A percentile compares a stretch with the other conserved stretches of the same genome.
Conservation (phyloP, 2,329 filamentous ascomycete genomes). For the Leptosphaerulina australis region DNA sequence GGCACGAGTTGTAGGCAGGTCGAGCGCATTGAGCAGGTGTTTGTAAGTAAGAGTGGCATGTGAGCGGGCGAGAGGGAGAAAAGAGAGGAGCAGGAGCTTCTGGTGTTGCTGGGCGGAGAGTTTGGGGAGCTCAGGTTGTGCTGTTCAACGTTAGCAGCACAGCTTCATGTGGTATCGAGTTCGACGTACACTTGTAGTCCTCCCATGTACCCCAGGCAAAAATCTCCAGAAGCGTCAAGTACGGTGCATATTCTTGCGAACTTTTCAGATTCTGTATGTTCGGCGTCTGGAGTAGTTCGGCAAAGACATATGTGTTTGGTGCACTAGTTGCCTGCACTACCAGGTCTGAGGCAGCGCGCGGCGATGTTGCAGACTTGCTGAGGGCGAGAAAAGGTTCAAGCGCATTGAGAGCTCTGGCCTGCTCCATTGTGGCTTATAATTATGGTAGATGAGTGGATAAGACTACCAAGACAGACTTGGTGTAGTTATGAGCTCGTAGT, state of each 20-base stretch:
- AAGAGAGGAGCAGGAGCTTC: conserved; percentile 89
- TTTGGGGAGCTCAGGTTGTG: conserved; percentile 65
- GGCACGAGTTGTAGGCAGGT: conserved; percentile 68
- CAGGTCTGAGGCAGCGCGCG: conserved; percentile 83
- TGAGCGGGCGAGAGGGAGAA: conserved; percentile 78
- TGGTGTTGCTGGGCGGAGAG: conserved; percentile 74
- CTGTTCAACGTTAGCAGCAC: conserved; percentile 16
- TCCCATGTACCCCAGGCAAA: conserved; percentile 92
- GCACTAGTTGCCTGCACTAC: conserved; percentile 87
- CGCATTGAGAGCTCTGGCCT: conserved; percentile 66
- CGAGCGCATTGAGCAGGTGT: conserved; percentile 69
- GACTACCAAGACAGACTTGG: not conserved
- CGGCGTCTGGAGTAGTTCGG: conserved; percentile 83
- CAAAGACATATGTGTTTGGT: conserved; percentile 88
- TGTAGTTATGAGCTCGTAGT: not conserved
- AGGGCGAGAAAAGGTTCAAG: conserved; percentile 87
- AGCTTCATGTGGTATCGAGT: not conserved
- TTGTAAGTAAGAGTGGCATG: conserved; percentile 72
- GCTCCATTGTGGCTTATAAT: conserved; percentile 66
- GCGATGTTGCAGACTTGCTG: conserved; percentile 81
- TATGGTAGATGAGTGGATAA: not conserved
- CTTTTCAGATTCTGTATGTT: conserved; percentile 75
- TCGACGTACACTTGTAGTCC: conserved; percentile 67
- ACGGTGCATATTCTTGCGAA: conserved; percentile 65
- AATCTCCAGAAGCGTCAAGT: conserved; percentile 78